Conservation (phyloP, 345 rosid species). For the Eucalyptus polyanthemos region DNA sequence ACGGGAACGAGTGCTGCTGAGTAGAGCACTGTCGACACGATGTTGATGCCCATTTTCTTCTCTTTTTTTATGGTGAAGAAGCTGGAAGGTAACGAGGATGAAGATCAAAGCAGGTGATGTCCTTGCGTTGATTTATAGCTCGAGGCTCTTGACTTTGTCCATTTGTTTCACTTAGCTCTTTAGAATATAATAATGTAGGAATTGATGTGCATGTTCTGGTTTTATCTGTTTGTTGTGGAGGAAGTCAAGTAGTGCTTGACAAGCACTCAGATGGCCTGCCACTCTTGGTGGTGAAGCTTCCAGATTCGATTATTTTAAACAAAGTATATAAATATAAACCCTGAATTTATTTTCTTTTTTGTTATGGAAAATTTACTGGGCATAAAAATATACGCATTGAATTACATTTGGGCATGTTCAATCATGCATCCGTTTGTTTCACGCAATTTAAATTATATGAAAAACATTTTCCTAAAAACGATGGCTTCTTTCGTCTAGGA, state of each 20-base stretch:
- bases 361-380: background rate
- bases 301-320: background rate
- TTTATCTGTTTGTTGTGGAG: background rate
- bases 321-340: background rate
- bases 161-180: background rate
- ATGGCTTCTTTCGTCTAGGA: no score
- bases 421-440: no score
- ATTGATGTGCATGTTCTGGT: background rate
- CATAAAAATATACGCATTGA: no score
- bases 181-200: background rate
- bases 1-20: conserved; percentile 1
- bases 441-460: no score
- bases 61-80: background rate
- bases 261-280: background rate
- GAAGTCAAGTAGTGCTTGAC: background rate
- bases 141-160: background rate
- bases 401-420: background rate
- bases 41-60: background rate
- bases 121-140: background rate
- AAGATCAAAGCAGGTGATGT: background rate
- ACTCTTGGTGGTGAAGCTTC: background rate
- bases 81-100: background rate
- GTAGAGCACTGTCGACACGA: conserved; percentile 4
- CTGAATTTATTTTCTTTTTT: background rate
- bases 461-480: no score